These are phyloP conservation scores for Magnolia kwangsiensis DNA, from an alignment of 164 flowering plant species.

Conservation along the genomic window DNA sequence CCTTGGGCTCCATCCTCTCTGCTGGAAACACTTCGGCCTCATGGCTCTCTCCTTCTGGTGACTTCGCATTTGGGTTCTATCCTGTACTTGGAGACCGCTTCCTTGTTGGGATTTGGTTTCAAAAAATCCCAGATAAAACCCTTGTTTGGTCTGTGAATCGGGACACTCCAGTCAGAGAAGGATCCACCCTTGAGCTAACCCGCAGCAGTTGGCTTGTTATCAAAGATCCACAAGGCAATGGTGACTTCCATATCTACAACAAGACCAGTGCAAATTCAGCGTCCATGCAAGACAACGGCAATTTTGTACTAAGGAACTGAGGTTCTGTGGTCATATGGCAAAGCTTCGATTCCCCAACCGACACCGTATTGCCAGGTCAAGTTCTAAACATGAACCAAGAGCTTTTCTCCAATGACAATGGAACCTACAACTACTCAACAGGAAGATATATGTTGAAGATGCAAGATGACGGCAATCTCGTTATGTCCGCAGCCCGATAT, in stretches of 20 bases:
- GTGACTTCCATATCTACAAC: neutral
- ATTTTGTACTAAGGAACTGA: constrained; percentile 22
- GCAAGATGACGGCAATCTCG: constrained; percentile 26
- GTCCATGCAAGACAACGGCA: constrained; percentile 27
- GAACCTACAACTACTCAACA: constrained; percentile 13
- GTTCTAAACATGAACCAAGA: neutral
- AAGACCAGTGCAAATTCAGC: constrained; percentile 7
- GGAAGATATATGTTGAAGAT: constrained; percentile 26
- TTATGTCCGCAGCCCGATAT: constrained; percentile 14
- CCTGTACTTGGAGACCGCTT: constrained; percentile 5
- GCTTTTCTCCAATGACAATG: constrained; percentile 17
- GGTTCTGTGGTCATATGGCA: constrained; percentile 13
- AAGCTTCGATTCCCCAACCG: constrained; percentile 28
- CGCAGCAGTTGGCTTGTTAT: constrained; percentile 12
- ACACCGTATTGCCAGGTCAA: constrained; percentile 29
- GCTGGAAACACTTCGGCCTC: constrained; percentile 14
- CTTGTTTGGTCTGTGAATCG: constrained; percentile 36
- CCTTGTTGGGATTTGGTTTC: constrained; percentile 34
- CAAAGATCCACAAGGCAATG: constrained; percentile 3
- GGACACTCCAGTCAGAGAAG: constrained; percentile 18
- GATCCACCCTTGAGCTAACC: constrained; percentile 18
- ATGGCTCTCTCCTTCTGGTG: constrained; percentile 28
- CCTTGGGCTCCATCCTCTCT: constrained; percentile 12
- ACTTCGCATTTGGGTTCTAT: constrained; percentile 37
- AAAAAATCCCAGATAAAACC: constrained; percentile 23